Percentiles rank a stretch among this genome's conserved stretches.
These are phyloP conservation scores for Drosera capensis DNA, from an alignment of 148 eudicot species.

Conservation along the genomic window DNA sequence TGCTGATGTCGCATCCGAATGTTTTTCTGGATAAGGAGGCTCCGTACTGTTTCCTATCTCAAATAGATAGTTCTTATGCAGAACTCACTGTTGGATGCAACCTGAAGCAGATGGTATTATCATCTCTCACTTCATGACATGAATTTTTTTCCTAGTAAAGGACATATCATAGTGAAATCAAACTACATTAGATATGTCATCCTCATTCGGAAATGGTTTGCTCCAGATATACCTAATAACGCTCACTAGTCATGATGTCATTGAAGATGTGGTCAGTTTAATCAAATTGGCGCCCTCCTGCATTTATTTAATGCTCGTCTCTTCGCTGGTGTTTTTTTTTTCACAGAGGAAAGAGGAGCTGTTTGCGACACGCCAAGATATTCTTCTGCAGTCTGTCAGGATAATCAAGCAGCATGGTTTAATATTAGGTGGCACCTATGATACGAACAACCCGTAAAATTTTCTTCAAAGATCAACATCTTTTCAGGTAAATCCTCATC, in stretches of 20 bases:
- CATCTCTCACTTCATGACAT: slow-evolving; percentile 2
- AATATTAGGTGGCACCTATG: too few relatives aligned
- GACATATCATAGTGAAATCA: not conserved
- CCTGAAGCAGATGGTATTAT: slow-evolving; percentile 58
- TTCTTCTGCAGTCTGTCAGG: slow-evolving; percentile 56
- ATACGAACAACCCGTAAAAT: too few relatives aligned
- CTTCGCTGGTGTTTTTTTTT: slow-evolving; percentile 7
- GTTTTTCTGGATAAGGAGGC: slow-evolving; percentile 74
- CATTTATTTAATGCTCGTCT: not conserved
- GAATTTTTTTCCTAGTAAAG: not conserved
- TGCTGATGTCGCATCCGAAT: slow-evolving; percentile 56
- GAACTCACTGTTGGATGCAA: slow-evolving; percentile 94
- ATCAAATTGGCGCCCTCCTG: not conserved
- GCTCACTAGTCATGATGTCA: too few relatives aligned
- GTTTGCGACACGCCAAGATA: slow-evolving; percentile 56
- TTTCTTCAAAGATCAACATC: too few relatives aligned
- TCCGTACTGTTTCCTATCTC: slow-evolving; percentile 81
- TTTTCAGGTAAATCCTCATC: too few relatives aligned
- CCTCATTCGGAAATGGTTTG: too few relatives aligned
- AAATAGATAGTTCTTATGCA: slow-evolving; percentile 51
- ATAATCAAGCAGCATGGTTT: too few relatives aligned
- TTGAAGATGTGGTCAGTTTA: not conserved
- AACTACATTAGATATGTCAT: not conserved
- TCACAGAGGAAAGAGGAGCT: slow-evolving; percentile 58
- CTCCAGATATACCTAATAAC: too few relatives aligned